Conservation (phyloP, 2,329 filamentous ascomycete genomes). For the Sporothrix luriei region DNA sequence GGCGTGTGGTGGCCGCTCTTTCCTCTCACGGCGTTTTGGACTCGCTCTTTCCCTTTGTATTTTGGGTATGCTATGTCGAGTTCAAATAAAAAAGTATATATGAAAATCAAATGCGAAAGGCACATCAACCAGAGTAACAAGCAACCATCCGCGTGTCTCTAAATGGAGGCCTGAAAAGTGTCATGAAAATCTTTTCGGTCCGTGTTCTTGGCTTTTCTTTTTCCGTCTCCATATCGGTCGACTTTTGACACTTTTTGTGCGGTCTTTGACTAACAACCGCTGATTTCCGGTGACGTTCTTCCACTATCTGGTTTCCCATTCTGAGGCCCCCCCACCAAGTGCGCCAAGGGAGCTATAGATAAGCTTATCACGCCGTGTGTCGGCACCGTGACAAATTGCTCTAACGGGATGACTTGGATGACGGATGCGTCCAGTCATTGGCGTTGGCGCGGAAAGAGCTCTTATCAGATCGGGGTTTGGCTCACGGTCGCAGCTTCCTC, state of each 20-base stretch:
- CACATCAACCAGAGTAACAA: background rate
- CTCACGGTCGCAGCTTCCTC: constrained; percentile 3
- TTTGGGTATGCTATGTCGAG: background rate
- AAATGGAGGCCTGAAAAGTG: background rate
- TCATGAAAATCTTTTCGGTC: background rate
- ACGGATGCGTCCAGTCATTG: background rate
- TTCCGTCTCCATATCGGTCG: background rate
- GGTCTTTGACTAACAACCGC: background rate
- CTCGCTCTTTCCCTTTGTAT: background rate
- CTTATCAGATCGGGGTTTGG: constrained; percentile 3
- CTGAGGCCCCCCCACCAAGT: background rate
- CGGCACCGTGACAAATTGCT: constrained; percentile 27
- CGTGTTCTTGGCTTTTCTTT: constrained; percentile 1
- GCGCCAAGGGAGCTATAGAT: background rate
- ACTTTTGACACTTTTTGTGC: constrained; percentile 4
- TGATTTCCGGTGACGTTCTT: background rate
- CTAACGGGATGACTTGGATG: background rate
- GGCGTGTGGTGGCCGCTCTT: background rate
- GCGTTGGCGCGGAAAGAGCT: background rate
- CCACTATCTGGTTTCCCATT: background rate
- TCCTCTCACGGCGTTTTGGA: background rate
- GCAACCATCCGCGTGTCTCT: too few relatives aligned
- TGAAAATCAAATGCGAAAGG: background rate
- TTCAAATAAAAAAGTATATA: background rate
- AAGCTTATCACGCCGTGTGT: constrained; percentile 28